phyloP scores from a whole-genome alignment of 2,329 filamentous ascomycete species.

The Alternaria solani region DNA sequence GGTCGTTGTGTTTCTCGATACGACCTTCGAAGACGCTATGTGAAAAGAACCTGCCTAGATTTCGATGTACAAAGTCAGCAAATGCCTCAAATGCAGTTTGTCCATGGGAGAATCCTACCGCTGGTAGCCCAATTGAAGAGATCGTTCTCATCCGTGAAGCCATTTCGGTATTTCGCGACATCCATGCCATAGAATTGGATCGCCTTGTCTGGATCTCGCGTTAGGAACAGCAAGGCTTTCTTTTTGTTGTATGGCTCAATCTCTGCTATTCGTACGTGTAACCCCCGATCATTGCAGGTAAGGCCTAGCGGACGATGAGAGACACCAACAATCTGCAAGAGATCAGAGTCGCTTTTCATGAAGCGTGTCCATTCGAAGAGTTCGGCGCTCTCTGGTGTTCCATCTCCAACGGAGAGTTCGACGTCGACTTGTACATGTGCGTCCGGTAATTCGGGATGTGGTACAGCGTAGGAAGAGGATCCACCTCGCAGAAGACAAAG shows the following conservation, averaged over 20 bases:
- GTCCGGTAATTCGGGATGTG: conserved; percentile 34
- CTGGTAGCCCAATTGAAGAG: conserved; percentile 69
- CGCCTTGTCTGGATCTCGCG: conserved; percentile 62
- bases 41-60: conserved; percentile 65
- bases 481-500: conserved; percentile 28
- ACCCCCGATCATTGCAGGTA: conserved; percentile 67
- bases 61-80: not conserved
- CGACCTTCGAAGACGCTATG: conserved; percentile 47
- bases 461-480: conserved; percentile 61
- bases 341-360: conserved; percentile 75
- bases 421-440: conserved; percentile 74
- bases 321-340: conserved; percentile 71
- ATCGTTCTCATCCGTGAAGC: conserved; percentile 63
- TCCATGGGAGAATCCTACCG: conserved; percentile 53
- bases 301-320: conserved; percentile 72
- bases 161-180: conserved; percentile 58
- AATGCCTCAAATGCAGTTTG: not conserved
- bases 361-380: conserved; percentile 70
- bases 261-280: conserved; percentile 72
- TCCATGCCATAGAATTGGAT: conserved; percentile 71
- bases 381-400: conserved; percentile 33
- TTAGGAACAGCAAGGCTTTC: conserved; percentile 67
- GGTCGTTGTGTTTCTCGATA: conserved; percentile 60
- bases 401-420: conserved; percentile 57
- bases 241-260: conserved; percentile 68